Base-by-base conservation (phyloP, 2,329 filamentous ascomycete species). In the Xylariaceae sp. region DNA sequence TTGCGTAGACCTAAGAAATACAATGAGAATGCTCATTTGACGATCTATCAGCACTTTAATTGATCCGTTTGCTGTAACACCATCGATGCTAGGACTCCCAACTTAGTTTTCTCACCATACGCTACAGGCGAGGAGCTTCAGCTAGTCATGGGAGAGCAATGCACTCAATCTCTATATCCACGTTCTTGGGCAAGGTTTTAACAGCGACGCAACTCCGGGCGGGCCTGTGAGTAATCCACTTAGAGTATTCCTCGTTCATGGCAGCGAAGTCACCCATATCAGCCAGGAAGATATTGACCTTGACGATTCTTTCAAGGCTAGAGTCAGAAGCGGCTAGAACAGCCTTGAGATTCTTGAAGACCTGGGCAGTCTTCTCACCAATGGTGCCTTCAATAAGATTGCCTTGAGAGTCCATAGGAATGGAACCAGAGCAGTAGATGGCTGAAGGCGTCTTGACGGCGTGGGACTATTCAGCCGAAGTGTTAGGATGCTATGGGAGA, bases 151-250 rank as follows among this genome's bases (percentile, higher is more conserved):
- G 76, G 44, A 86, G 74, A 45, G 89, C 89, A 73, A 93, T 86
- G 65, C 83, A 87, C 77, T 95, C 89, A 64, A 95, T 93, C 76
- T 95, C 90, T 20, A 95, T 83, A 49, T 89, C 83, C 34, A 90
- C 89, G 45, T 83, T 83, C 76, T 91, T 89, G 50, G 90, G 90
- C 54, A 95, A 77, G 58, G 87, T 82, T 76, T 93, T 91, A 54
- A 94, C 91, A 5, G 89, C 89, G 43, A 95, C 88, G 64, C 89
- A 95, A 71, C 85, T 90, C 57, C 88, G 79, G n/a, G 88, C 86
- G 17, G 89, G 89, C 78, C 89, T 91, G 72, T 88, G 84, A 49
- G 76, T 70, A 68, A 92, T 91, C 76, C 83, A 89, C 70, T 89
- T 84, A 67, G 83, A 85, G 67, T 93, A 95, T 62, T 88, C 85